Evolutionary conservation across 2,329 filamentous ascomycete species (phyloP), one percentile per base, ranked within the genome.

Genomic region (Botryosphaeria dothidea): DNA sequence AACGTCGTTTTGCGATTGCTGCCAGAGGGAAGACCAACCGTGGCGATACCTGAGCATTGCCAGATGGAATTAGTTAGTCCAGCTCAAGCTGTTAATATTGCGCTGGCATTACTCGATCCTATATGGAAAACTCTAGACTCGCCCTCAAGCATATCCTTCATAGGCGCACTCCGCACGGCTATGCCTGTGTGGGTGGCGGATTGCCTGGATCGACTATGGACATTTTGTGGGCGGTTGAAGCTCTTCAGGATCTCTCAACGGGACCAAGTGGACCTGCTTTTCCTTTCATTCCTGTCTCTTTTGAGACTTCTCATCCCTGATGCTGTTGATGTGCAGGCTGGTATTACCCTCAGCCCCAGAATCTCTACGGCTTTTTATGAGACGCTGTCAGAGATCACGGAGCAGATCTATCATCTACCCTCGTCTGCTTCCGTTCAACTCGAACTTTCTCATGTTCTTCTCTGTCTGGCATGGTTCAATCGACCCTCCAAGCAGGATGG

Each of bases 11-110:
- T 67, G 64, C 75, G 70, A 51, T 74, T 78, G 41, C 81, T 71
- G 74, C 75, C 71, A 11, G 72, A 78, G 27, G 75, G 77, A 51
- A 75, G 80, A 43, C 72, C 76, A 34, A 71, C 75, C 11, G 74
- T 82, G 64, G 78, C 79, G 5, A 67, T 81, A 19, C 78, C 80
- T 11, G 74, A 78, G 41, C 75, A 76, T 23, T 73, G 75, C 43
- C 80, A 81, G 54, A 71, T 68, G 34, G 70, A 64, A 4, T 67
- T 75, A n/a, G 67, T 63, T 11, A 73, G 71, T 23, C 72, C 66
- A 17, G 61, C 64, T 2, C 70, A 69, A 45, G 72, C 74, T 3
- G 68, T 73, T 9, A 68, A 73, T 38, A 63, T 75, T 27, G 73
- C 70, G 0, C 68, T 77, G 19, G 19, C 46, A 19, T 46, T 65